phyloP scores from a whole-genome alignment of 2,329 filamentous ascomycete genomes.

The Cladobotryum protrusum region DNA sequence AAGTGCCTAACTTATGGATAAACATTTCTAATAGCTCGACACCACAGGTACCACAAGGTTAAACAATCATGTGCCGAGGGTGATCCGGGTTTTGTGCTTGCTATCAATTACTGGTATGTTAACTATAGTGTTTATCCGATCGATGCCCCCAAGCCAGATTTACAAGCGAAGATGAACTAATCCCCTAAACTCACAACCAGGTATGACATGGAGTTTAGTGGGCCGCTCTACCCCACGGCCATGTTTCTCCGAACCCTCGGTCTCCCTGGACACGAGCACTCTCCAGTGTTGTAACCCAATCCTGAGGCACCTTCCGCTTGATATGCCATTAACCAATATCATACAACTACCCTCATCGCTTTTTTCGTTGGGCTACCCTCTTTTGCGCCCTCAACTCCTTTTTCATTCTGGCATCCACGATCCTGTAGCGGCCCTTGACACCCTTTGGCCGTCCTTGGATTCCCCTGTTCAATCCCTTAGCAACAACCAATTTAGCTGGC shows the following conservation, averaged over 20 bases:
- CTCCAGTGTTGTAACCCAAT: background rate
- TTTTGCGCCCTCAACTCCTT: slow-evolving; percentile 91
- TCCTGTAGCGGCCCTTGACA: slow-evolving; percentile 94
- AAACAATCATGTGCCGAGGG: slow-evolving; percentile 61
- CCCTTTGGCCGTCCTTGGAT: slow-evolving; percentile 81
- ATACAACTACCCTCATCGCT: slow-evolving; percentile 24
- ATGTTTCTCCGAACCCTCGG: slow-evolving; percentile 45
- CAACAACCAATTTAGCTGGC: slow-evolving; percentile 82
- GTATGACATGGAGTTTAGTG: slow-evolving; percentile 76
- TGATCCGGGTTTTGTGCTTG: slow-evolving; percentile 67
- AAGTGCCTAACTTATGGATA: no score
- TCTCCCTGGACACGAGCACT: background rate
- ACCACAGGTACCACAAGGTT: slow-evolving; percentile 69
- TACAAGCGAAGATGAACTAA: no score
- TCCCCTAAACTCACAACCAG: slow-evolving; percentile 29
- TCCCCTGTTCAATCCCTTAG: slow-evolving; percentile 75
- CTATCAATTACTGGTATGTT: slow-evolving; percentile 73
- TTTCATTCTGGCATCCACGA: slow-evolving; percentile 92
- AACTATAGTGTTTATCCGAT: no score
- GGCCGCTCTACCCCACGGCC: slow-evolving; percentile 57
- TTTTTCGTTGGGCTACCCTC: slow-evolving; percentile 66
- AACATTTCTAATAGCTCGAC: background rate
- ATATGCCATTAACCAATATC: background rate
- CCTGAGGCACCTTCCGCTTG: background rate
- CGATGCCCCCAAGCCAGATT: no score